Evolutionary conservation across 768 basidiomycete species (phyloP).

Genomic region (Auricularia cornea): DNA sequence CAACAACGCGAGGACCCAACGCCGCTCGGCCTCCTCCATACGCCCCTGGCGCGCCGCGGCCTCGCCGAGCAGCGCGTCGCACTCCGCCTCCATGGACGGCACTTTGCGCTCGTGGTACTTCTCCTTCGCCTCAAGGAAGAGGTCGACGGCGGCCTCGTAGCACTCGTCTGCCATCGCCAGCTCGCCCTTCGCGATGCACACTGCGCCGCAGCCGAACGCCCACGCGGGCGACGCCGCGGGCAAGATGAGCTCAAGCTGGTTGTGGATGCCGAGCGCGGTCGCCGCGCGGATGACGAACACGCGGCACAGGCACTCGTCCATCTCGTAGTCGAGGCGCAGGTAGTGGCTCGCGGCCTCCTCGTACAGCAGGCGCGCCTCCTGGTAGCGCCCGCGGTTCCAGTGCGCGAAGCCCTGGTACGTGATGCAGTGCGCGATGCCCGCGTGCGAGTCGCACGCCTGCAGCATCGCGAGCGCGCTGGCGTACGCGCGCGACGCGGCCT

Average conservation of each 20-base stretch:
- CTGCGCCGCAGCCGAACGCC: not conserved
- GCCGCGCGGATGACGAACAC: not conserved
- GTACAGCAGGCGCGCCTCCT: not conserved
- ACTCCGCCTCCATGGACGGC: not conserved
- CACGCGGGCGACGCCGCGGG: not conserved
- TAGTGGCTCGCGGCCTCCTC: not conserved
- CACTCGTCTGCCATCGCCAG: not conserved
- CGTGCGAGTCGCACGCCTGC: not conserved
- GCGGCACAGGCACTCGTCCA: not conserved
- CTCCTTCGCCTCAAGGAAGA: not conserved
- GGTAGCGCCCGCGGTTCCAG: not conserved
- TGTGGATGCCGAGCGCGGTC: not conserved
- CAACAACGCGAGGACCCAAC: not conserved
- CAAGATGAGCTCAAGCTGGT: not conserved
- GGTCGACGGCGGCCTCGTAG: not conserved
- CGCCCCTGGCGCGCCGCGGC: not conserved
- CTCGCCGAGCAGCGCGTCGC: not conserved
- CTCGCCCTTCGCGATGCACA: not conserved
- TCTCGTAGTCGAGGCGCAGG: not conserved
- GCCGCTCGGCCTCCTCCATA: not conserved
- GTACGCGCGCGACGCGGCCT: not conserved
- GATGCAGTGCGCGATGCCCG: not conserved
- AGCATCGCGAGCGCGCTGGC: not conserved
- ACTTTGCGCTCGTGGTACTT: not conserved
- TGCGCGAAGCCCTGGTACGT: not conserved